Base-by-base conservation (phyloP, 2,329 filamentous ascomycete genomes). In the Diaporthe aspalathi region DNA sequence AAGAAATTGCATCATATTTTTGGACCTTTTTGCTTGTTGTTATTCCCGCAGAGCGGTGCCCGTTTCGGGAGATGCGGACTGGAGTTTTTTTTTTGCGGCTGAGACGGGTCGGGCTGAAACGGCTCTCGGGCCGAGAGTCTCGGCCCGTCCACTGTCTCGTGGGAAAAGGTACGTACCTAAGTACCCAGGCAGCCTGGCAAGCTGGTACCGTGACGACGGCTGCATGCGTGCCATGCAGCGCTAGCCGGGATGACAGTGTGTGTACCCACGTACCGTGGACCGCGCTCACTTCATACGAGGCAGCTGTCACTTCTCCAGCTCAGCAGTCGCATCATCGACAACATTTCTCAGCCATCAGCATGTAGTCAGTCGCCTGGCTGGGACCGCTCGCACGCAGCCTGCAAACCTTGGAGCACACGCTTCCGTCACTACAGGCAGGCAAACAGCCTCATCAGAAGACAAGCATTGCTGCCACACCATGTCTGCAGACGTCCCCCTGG, bases 401-500 rank as follows among this genome's bases (percentile, higher is more conserved):
- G 22, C 57, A 6, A 32, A 22, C 32, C 40, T 47, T n/a, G n/a
- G n/a, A n/a, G n/a, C n/a, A n/a, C n/a, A 47, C 27, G 38, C 40
- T 22, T 32, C 43, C 27, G 57, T 35, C 40, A 11, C 40, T 5
- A 9, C 5, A 63, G n/a, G n/a, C n/a, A n/a, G n/a, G n/a, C 60
- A 49, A 49, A 50, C 60, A 32, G 24, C 27, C n/a, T n/a, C 43
- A 5, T 12, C 29, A 24, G 43, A 32, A 38, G 49, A 43, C 43
- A 22, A 49, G 27, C 43, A 35, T 43, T 35, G 4, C 43, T 49
- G 27, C 12, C 16, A 24, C 52, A 47, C 22, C 66, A 67, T 63
- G 54, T 52, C 45, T 20, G 12, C 38, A n/a, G 71, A 73, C 22
- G 45, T 54, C 20, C 66, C 77, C 12, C 72, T 84, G 8, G 75